Percentiles rank a stretch among this genome's conserved stretches.
Conservation (phyloP, 176 grass and related monocot genomes). For the Eleusine coracana region DNA sequence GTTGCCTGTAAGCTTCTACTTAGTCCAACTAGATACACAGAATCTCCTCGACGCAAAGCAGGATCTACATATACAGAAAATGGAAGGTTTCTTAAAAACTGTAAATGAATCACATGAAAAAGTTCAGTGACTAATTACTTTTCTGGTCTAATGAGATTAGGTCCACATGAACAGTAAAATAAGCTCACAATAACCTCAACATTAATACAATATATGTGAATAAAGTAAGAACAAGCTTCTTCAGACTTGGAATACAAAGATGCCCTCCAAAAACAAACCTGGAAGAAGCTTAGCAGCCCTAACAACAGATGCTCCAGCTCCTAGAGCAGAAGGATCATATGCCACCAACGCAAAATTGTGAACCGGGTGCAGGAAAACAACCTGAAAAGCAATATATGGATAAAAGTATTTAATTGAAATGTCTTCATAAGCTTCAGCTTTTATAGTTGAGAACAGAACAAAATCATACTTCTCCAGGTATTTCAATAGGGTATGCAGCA, state of each 20-base stretch:
- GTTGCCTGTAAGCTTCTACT: conserved; percentile 99
- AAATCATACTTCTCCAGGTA: conserved; percentile 84
- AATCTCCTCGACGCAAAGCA: conserved; percentile 89
- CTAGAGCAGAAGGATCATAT: conserved; percentile 97
- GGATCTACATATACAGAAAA: conserved; percentile 70
- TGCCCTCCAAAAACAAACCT: conserved; percentile 55
- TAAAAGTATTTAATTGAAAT: conserved; percentile 33
- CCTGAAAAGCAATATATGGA: conserved; percentile 58
- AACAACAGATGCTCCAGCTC: conserved; percentile 84
- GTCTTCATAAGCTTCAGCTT: not conserved
- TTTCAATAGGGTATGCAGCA: conserved; percentile 99
- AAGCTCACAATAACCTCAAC: not conserved
- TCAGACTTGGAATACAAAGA: conserved; percentile 12
- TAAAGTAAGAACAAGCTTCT: not conserved
- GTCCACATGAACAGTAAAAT: not conserved
- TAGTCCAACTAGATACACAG: conserved; percentile 92
- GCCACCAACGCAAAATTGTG: conserved; percentile 96
- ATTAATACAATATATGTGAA: not conserved
- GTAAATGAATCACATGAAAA: not conserved
- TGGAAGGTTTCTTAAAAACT: not conserved
- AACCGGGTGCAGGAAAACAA: conserved; percentile 96
- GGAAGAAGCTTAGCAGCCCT: conserved; percentile 95
- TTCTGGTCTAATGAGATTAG: conserved; percentile 3
- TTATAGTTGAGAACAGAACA: conserved; percentile 18
- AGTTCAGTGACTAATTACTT: not conserved